A percentile compares a stretch with the other conserved stretches of the same genome.
These are phyloP conservation scores for Drechslerella dactyloides DNA, from an alignment of 2,329 filamentous ascomycete genomes.

Conservation along the genomic window DNA sequence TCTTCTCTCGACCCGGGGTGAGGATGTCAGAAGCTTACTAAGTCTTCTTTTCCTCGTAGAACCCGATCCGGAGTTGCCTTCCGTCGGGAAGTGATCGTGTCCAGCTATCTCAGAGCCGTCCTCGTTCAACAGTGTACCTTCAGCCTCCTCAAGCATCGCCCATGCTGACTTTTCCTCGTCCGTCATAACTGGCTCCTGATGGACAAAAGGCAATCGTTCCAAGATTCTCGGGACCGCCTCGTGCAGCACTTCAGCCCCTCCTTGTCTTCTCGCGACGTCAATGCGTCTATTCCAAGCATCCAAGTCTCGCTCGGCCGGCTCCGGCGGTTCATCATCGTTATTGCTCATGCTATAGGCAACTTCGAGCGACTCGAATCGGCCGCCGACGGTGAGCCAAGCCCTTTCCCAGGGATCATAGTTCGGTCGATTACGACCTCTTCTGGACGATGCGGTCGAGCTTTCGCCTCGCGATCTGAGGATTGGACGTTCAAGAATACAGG, in stretches of 20 bases:
- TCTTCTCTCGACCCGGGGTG: slow-evolving; percentile 60
- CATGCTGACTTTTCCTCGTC: slow-evolving; percentile 54
- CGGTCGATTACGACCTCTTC: slow-evolving; percentile 40
- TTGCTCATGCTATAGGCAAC: slow-evolving; percentile 35
- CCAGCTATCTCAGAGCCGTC: slow-evolving; percentile 15
- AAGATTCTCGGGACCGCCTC: slow-evolving; percentile 46
- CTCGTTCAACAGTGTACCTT: slow-evolving; percentile 35
- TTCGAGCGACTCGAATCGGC: slow-evolving; percentile 56
- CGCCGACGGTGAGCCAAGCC: slow-evolving; percentile 59
- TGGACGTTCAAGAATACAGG: slow-evolving; percentile 66
- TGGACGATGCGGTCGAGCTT: slow-evolving; percentile 38
- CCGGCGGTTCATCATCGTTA: slow-evolving; percentile 31
- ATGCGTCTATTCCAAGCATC: slow-evolving; percentile 45
- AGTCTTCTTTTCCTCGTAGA: slow-evolving; percentile 88
- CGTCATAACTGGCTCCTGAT: slow-evolving; percentile 50
- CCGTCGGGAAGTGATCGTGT: slow-evolving; percentile 69
- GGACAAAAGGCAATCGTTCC: slow-evolving; percentile 51
- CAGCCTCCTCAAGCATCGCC: slow-evolving; percentile 54
- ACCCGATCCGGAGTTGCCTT: slow-evolving; percentile 73
- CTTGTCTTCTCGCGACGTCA: slow-evolving; percentile 49
- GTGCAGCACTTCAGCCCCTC: slow-evolving; percentile 37
- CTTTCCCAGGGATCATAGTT: slow-evolving; percentile 48
- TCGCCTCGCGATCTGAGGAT: slow-evolving; percentile 44
- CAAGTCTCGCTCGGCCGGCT: slow-evolving; percentile 31
- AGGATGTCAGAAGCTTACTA: slow-evolving; percentile 68